Conservation (phyloP, 2,329 filamentous ascomycete species). For the Cyphellophora europaea region DNA sequence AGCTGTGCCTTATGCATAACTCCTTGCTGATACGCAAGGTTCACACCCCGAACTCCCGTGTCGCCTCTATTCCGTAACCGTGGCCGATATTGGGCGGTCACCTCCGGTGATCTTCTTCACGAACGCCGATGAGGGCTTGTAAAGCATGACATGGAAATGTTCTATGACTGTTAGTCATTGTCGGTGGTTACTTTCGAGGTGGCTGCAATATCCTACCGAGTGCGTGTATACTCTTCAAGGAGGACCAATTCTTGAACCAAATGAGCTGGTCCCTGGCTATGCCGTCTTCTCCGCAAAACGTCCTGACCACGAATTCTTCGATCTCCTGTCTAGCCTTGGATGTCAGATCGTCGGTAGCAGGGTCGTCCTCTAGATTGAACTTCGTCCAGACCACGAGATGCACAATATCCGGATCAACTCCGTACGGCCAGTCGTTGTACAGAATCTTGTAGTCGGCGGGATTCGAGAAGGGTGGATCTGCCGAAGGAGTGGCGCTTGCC, state of each 20-base stretch:
- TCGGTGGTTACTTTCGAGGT: not conserved
- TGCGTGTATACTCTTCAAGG: conserved; percentile 72
- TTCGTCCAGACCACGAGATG: conserved; percentile 93
- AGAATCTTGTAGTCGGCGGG: conserved; percentile 54
- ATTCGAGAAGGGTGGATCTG: conserved; percentile 32
- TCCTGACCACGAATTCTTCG: conserved; percentile 58
- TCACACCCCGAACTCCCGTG: no score
- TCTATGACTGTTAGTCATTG: conserved; percentile 35
- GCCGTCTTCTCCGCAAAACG: conserved; percentile 50
- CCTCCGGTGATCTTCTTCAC: conserved; percentile 61
- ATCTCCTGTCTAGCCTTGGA: conserved; percentile 54
- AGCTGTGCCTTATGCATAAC: no score
- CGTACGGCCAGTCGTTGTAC: conserved; percentile 92
- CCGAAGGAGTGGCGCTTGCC: conserved; percentile 38
- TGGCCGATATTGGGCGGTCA: conserved; percentile 57
- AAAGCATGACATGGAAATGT: conserved; percentile 92
- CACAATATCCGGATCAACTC: conserved; percentile 64
- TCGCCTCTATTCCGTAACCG: no score
- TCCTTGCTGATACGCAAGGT: no score
- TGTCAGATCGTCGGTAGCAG: conserved; percentile 57
- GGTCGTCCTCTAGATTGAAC: conserved; percentile 65
- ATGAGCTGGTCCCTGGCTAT: conserved; percentile 44
- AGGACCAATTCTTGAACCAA: conserved; percentile 92
- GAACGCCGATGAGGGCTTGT: conserved; percentile 62
- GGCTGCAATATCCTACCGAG: conserved; percentile 32